Conservation (phyloP, 106 monocot species). For the Allium sativum region DNA sequence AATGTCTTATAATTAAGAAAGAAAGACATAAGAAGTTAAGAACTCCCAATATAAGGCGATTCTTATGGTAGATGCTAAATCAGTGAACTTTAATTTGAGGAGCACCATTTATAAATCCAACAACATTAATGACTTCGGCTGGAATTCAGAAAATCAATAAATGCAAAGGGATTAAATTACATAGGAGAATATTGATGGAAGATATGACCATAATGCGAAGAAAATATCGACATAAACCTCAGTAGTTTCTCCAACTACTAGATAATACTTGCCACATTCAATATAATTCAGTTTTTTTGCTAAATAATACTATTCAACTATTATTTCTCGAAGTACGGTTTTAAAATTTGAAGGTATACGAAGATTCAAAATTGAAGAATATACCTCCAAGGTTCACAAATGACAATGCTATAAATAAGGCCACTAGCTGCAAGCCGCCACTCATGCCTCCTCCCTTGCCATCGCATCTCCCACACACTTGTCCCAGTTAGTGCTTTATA, state of each 20-base stretch:
- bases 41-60: constrained; percentile 8
- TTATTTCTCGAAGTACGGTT: constrained; percentile 45
- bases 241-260: constrained; percentile 12
- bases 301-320: constrained; percentile 38
- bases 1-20: neutral
- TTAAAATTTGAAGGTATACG: constrained; percentile 45
- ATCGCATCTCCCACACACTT: too few species aligned
- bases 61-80: constrained; percentile 9
- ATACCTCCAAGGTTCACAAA: constrained; percentile 27
- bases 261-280: constrained; percentile 56
- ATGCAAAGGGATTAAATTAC: neutral
- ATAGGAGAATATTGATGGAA: neutral
- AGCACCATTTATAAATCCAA: constrained; percentile 5
- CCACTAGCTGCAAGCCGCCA: too few species aligned
- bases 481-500: too few species aligned
- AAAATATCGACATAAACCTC: constrained; percentile 32
- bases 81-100: constrained; percentile 5
- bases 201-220: neutral
- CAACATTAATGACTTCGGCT: constrained; percentile 1
- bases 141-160: constrained; percentile 1
- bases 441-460: too few species aligned
- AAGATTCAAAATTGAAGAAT: constrained; percentile 55
- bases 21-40: neutral
- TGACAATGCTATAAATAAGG: too few species aligned
- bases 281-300: constrained; percentile 36